These are phyloP conservation scores for Tephrocybe rancida DNA, from an alignment of 768 basidiomycete genomes.

Conservation along the genomic window DNA sequence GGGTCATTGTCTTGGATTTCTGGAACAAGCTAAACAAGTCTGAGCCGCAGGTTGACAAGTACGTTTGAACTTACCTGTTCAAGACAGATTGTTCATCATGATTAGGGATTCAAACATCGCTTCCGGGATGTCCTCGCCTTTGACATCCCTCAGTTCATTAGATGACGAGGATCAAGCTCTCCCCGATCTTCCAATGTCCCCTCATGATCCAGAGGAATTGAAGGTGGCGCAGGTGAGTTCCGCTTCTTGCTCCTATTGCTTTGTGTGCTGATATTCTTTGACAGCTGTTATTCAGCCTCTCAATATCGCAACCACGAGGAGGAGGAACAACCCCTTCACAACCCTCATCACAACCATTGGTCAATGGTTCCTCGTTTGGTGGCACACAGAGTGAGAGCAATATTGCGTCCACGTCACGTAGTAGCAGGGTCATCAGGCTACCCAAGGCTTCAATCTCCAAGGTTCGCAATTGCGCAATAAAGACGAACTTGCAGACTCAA, in stretches of 20 bases:
- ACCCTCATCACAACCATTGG: neutral
- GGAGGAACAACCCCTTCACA: neutral
- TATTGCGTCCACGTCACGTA: conserved; percentile 17
- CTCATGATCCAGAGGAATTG: conserved; percentile 49
- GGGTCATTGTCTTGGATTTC: conserved; percentile 90
- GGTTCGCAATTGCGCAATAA: conserved; percentile 7
- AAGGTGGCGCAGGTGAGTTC: conserved; percentile 56
- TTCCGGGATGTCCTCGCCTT: conserved; percentile 68
- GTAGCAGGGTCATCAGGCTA: conserved; percentile 16
- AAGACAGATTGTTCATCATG: neutral
- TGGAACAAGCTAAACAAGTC: conserved; percentile 79
- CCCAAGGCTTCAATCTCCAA: conserved; percentile 16
- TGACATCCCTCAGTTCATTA: conserved; percentile 74
- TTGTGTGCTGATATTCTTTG: neutral
- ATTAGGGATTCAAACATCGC: conserved; percentile 37
- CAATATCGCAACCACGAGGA: conserved; percentile 18
- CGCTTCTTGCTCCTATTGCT: neutral
- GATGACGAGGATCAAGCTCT: conserved; percentile 56
- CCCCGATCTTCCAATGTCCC: conserved; percentile 25
- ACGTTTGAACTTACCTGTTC: conserved; percentile 18
- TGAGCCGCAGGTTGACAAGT: conserved; percentile 43
- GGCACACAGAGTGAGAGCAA: conserved; percentile 33
- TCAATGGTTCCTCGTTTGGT: conserved; percentile 20
- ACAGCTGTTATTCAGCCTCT: conserved; percentile 45
- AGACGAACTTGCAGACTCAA: neutral